phyloP scores from a whole-genome alignment of 805 yeast species.

The Metschnikowia shivogae region DNA sequence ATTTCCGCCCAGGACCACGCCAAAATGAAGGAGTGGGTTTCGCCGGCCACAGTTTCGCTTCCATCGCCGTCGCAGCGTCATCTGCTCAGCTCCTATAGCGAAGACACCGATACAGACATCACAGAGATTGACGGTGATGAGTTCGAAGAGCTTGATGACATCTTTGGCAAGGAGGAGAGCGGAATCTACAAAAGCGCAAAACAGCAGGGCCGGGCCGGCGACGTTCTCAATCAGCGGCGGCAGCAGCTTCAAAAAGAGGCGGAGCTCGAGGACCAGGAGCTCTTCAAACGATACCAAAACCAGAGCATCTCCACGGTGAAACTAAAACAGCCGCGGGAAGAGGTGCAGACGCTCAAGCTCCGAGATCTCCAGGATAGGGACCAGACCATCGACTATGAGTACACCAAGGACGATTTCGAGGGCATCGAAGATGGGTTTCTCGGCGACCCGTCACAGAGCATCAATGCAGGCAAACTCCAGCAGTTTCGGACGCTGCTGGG shows the following conservation, averaged over 20 bases:
- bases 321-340: slow-evolving; percentile 14
- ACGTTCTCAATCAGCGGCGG: slow-evolving; percentile 22
- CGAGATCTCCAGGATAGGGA: slow-evolving; percentile 28
- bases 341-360: slow-evolving; percentile 26
- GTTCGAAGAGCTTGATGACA: slow-evolving; percentile 34
- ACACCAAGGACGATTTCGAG: slow-evolving; percentile 35
- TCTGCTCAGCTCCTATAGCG: slow-evolving; percentile 36
- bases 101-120: slow-evolving; percentile 36
- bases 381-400: slow-evolving; percentile 33
- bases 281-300: slow-evolving; percentile 17
- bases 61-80: slow-evolving; percentile 19
- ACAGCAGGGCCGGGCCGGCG: slow-evolving; percentile 19
- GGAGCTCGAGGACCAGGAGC: slow-evolving; percentile 31
- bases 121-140: slow-evolving; percentile 39
- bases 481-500: slow-evolving; percentile 9
- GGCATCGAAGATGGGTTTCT: slow-evolving; percentile 38
- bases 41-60: slow-evolving; percentile 16
- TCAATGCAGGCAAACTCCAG: slow-evolving; percentile 10
- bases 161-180: slow-evolving; percentile 36
- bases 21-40: slow-evolving; percentile 2
- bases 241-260: slow-evolving; percentile 28
- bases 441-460: slow-evolving; percentile 9
- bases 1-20: slow-evolving; percentile 2
- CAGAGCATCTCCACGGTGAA: slow-evolving; percentile 1
- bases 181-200: slow-evolving; percentile 28